phyloP scores from a whole-genome alignment of 306 rosid genomes.

The Trifolium dubium region DNA sequence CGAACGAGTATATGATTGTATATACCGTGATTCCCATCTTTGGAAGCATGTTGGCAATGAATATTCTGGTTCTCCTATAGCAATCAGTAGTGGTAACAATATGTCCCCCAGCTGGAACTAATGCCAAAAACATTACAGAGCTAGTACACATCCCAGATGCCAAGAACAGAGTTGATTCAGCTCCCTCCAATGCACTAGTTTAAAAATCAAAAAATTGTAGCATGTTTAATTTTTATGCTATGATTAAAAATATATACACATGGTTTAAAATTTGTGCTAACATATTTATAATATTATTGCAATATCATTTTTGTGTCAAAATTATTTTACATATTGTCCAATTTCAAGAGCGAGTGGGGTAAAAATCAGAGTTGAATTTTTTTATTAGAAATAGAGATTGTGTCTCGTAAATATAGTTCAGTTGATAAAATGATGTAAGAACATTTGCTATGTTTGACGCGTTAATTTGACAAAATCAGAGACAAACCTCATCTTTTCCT shows the following conservation, averaged over 20 bases:
- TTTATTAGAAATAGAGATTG: not conserved
- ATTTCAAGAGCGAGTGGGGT: not conserved
- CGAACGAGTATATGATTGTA: not conserved
- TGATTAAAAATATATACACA: not conserved
- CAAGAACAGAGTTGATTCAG: slow-evolving; percentile 79
- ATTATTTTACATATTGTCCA: not conserved
- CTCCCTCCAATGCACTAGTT: slow-evolving; percentile 85
- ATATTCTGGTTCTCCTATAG: slow-evolving; percentile 85
- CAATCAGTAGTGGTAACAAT: slow-evolving; percentile 89
- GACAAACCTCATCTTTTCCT: slow-evolving; percentile 83
- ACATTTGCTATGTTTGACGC: not conserved
- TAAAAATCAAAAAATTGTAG: not conserved
- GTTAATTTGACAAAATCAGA: not conserved
- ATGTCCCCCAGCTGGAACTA: slow-evolving; percentile 93
- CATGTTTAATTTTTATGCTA: not conserved
- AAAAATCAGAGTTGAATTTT: too few relatives aligned
- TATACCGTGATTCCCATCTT: slow-evolving; percentile 86
- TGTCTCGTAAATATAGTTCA: not conserved
- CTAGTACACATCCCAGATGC: slow-evolving; percentile 96
- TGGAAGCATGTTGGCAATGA: slow-evolving; percentile 79
- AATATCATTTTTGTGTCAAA: not conserved
- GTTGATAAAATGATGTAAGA: too few relatives aligned
- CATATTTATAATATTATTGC: not conserved
- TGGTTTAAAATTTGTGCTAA: not conserved
- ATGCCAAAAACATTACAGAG: slow-evolving; percentile 75